Base-by-base conservation (phyloP, 2,329 filamentous ascomycete genomes). In the Hymenoscyphus repandus region DNA sequence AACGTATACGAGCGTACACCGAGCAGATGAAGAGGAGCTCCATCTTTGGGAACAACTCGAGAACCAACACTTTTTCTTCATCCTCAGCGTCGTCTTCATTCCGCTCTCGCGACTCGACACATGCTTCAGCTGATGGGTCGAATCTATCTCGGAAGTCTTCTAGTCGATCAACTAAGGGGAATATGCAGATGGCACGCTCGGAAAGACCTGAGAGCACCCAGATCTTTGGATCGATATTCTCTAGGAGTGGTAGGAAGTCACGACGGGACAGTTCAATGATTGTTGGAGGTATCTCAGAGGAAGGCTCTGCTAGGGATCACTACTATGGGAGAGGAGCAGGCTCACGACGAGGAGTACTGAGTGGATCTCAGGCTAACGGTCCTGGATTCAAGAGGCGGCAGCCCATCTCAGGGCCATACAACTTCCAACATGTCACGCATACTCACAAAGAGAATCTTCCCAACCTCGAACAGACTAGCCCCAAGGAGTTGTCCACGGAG, bases 381-480 rank as follows among this genome's bases (percentile, higher is more conserved):
- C 47, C 45, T 30, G 45, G 41, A 18, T 34, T 45, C 11, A 49
- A 33, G 45, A 56, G 47, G 37, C 48, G 56, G 43, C 56, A 58
- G 10, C 38, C 51, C 17, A 85, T 85, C 48, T 85, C 82, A 1
- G 76, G 72, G 1, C 82, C 82, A 2, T 85, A 82, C 66, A 83
- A 85, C 69, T 85, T 85, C 54, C 80, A 84, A 62, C 82, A 85
- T 64, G 72, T 85, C 32, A 75, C 77, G 3, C 80, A 84, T 62
- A 80, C 76, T 11, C 69, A 73, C 11, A 75, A 74, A 42, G 74
- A 81, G 30, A 69, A 75, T 45, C 52, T 75, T 2, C 66, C 72
- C 3, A 69, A 68, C 49, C 54, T 74, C 6, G 68, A 71, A 38
- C 66, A 68, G 27, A 59, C 67, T 2, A 74, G 69, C 57, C 70